These are phyloP conservation scores for Kockiozyma suomiensis DNA, from an alignment of 805 yeast species.

Conservation along the genomic window DNA sequence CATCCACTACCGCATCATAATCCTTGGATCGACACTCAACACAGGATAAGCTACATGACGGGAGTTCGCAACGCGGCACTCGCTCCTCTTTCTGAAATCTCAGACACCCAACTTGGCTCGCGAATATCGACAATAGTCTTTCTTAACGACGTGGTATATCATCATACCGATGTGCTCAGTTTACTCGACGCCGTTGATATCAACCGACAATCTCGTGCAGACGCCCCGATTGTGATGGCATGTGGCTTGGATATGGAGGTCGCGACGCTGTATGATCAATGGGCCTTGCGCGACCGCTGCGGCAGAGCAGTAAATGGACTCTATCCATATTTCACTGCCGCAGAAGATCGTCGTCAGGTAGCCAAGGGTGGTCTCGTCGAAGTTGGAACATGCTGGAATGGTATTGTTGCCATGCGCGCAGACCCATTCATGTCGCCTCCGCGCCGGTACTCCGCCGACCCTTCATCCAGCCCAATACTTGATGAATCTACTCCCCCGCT, in stretches of 20 bases:
- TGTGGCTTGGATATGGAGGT: conserved; percentile 26
- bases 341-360: conserved; percentile 4
- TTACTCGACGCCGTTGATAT: conserved; percentile 6
- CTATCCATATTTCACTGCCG: conserved; percentile 16
- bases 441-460: not conserved
- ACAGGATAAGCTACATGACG: conserved; percentile 26
- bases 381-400: conserved; percentile 32
- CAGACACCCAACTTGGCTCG: conserved; percentile 9
- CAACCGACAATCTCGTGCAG: not conserved
- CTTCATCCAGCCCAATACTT: not conserved
- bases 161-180: conserved; percentile 23
- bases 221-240: conserved; percentile 21
- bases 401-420: conserved; percentile 25
- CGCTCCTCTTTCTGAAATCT: conserved; percentile 14
- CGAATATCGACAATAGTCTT: conserved; percentile 17
- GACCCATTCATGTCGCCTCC: conserved; percentile 27
- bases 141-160: conserved; percentile 26
- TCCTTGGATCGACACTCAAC: conserved; percentile 26
- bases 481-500: conserved; percentile 3
- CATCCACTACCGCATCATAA: conserved; percentile 25
- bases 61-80: conserved; percentile 25
- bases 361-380: conserved; percentile 12
- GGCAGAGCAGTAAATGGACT: conserved; percentile 22
- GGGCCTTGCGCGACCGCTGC: conserved; percentile 26
- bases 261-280: conserved; percentile 28